Conservation (phyloP, 2,329 filamentous ascomycete genomes). For the Pseudogymnoascus sp. region DNA sequence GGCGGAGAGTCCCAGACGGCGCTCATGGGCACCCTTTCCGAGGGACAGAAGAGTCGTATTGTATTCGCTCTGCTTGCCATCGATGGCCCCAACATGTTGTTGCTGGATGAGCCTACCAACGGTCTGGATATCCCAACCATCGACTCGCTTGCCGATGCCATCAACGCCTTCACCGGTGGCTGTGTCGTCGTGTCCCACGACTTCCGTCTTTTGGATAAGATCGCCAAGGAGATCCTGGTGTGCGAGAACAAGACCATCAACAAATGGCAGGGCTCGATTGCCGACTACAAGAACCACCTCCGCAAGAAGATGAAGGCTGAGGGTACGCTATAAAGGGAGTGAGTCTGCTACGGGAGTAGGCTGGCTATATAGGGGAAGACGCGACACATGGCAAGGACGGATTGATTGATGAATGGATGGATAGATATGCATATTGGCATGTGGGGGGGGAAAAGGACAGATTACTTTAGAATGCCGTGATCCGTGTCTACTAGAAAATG, state of each 20-base stretch:
- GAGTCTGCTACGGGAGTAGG: not conserved
- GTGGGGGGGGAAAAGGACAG: not conserved
- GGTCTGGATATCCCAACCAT: slow-evolving; percentile 98
- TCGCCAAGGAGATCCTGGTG: slow-evolving; percentile 98
- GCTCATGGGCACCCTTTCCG: slow-evolving; percentile 94
- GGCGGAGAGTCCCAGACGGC: slow-evolving; percentile 91
- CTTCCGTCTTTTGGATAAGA: slow-evolving; percentile 97
- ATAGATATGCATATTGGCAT: slow-evolving; percentile 7
- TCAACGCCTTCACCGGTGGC: slow-evolving; percentile 92
- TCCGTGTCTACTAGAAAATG: slow-evolving; percentile 8
- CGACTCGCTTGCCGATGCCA: slow-evolving; percentile 93
- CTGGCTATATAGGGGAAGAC: not conserved
- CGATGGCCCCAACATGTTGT: slow-evolving; percentile 92
- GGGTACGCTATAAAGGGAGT: not conserved
- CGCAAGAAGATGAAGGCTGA: slow-evolving; percentile 82
- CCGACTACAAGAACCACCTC: slow-evolving; percentile 95
- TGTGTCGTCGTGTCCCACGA: slow-evolving; percentile 98
- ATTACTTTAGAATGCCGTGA: slow-evolving; percentile 10
- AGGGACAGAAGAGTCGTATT: slow-evolving; percentile 96
- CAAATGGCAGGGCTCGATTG: slow-evolving; percentile 82
- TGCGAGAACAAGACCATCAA: slow-evolving; percentile 96
- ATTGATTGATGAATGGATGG: not conserved
- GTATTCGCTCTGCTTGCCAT: slow-evolving; percentile 90
- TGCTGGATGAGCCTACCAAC: slow-evolving; percentile 98
- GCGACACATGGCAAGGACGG: not conserved